Evolutionary conservation across 139 green algal genomes (phyloP), one percentile per base, ranked within the genome.

Genomic region (Nannochloris sp.): DNA sequence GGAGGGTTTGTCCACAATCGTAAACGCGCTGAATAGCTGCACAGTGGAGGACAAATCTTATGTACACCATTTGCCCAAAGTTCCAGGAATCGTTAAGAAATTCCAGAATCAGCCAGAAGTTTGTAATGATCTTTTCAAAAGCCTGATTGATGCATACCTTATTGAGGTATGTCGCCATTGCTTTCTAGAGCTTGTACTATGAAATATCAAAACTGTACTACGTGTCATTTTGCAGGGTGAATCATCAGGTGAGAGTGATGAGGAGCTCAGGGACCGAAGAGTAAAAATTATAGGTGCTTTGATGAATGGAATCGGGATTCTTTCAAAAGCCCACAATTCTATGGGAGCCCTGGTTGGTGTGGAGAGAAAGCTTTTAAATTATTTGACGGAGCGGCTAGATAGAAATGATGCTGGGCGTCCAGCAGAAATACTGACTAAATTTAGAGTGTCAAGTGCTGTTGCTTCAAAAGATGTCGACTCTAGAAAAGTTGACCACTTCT

Each of bases 401-500:
- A 40, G 5, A 40, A 8, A 40, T 40, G 33, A 6, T 40, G 9
- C 33, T 40, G 33, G 11, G 5, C 33, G 11, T 40, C 33, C 33
- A 9, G 33, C 33, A 40, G 33, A 40, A 9, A 40, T 40, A 4
- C 33, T 40, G 0, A 40, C 33, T 12, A 40, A 40, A 40, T 40
- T 40, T 40, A 40, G 33, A 40, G 33, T 4, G 6, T 40, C 33
- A 2, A 0, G 0, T 40, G 33, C 33, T 40, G 8, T 40, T 8
- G 33, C 9, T 40, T 40, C 33, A 40, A 40, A 53, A 14, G 17
- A 53, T 23, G 10, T 20, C 6, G 46, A 33, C 20, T 20, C 50
- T 49, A 64, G 56, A 44, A 53, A 67, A 48, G 2, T 65, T 44
- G 29, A 55, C 2, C 48, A 71, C 13, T 53, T 83, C 49, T 49